Base-by-base conservation (phyloP, 2,329 filamentous ascomycete genomes). In the Ophiocordyceps camponoti-floridani region DNA sequence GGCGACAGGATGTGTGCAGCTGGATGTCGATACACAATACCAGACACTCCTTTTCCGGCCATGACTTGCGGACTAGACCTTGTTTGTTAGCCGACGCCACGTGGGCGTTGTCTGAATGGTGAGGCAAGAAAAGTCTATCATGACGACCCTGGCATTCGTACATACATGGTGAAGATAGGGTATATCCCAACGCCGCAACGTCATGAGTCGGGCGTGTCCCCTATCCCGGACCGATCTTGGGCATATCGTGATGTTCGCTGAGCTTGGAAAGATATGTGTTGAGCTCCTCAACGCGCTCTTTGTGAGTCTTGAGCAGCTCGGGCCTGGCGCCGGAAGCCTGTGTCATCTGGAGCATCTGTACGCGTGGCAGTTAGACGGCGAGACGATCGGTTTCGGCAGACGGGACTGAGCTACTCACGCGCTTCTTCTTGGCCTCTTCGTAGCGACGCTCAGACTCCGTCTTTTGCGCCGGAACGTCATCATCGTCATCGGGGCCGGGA, bases 191-290 rank as follows among this genome's bases (percentile, higher is more conserved):
- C 51, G 54, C 53, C 55, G 43, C 31, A n/a, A 40, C 18, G 35
- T n/a, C 3, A 6, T 11, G 37, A 27, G 9, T 14, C 13, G 12
- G 11, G n/a, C 4, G 10, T 27, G 31, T 16, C n/a, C 28, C 42
- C 60, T 64, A 78, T 37, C 74, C 74, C 1, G 74, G 74, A 11
- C 74, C 74, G 46, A 78, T 78, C 65, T 77, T 77, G 53, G 74
- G 74, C 88, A 98, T 98, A 60, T 98, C 91, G 62, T 98, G 89
- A 65, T 98, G 91, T 64, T 98, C 91, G 64, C 85, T 94, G 56
- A 98, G 64, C 51, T 80, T 83, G 51, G 85, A 91, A 33, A 98
- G 67, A 60, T 96, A 95, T 50, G 84, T 85, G 60, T 98, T 98
- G 53, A 96, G 67, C 60, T 95, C 87, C 61, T 96, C 88, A 40